phyloP scores from a whole-genome alignment of 345 rosid species.

The Linum trigynum region DNA sequence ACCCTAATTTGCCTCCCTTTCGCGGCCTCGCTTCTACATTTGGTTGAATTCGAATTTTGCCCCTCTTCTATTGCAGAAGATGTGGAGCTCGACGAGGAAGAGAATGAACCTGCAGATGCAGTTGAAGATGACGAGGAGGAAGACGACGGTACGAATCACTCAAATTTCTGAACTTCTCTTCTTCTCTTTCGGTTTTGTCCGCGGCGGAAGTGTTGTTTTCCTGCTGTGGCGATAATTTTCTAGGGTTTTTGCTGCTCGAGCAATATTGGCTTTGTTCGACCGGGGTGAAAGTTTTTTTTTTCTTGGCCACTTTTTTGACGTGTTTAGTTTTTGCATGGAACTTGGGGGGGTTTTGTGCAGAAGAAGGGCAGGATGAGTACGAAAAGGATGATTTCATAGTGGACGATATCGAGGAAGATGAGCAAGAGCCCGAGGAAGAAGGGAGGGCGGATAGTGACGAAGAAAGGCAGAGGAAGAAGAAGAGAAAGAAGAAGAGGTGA shows the following conservation, averaged over 20 bases:
- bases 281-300: too few species aligned
- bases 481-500: slow-evolving; percentile 42
- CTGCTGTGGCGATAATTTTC: too few species aligned
- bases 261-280: too few species aligned
- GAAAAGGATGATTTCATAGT: slow-evolving; percentile 95
- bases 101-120: slow-evolving; percentile 33
- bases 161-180: background rate
- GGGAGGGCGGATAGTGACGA: slow-evolving; percentile 65
- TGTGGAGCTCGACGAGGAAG: slow-evolving; percentile 48
- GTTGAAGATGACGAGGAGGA: slow-evolving; percentile 56
- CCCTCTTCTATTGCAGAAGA: slow-evolving; percentile 36
- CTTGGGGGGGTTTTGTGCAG: slow-evolving; percentile 24
- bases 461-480: slow-evolving; percentile 75
- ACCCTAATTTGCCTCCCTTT: slow-evolving; percentile 14
- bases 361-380: slow-evolving; percentile 75
- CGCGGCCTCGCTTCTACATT: background rate
- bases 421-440: slow-evolving; percentile 41
- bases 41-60: background rate
- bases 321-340: too few species aligned
- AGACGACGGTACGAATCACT: slow-evolving; percentile 33
- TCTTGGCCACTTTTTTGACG: too few species aligned
- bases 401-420: slow-evolving; percentile 45
- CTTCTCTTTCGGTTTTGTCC: background rate
- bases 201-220: background rate
- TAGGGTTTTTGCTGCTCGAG: too few species aligned